Evolutionary conservation across 768 basidiomycete species (phyloP).

Genomic region (Jaapia argillacea): DNA sequence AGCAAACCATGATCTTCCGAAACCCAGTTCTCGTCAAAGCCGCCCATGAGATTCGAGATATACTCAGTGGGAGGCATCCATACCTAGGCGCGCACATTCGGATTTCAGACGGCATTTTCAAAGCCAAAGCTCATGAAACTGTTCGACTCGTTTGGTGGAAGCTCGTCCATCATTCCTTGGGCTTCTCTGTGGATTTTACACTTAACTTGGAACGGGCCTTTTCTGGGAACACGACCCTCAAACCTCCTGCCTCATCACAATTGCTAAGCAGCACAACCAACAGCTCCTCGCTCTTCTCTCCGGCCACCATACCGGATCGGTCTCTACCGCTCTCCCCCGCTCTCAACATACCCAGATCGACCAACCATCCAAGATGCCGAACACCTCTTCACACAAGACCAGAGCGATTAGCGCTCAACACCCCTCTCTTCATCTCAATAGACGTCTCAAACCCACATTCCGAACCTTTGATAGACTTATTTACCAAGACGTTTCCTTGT

Average conservation of each 20-base stretch:
- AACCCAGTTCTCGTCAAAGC: conserved; percentile 36
- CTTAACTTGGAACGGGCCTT: conserved; percentile 25
- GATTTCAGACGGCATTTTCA: conserved; percentile 59
- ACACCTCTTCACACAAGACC: conserved; percentile 23
- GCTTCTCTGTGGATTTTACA: too few relatives aligned
- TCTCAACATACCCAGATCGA: too few relatives aligned
- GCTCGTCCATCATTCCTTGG: conserved; percentile 40
- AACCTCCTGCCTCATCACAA: conserved; percentile 1
- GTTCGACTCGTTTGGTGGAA: conserved; percentile 44
- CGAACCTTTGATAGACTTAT: conserved; percentile 32
- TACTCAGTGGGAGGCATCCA: conserved; percentile 25
- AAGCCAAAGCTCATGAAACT: conserved; percentile 27
- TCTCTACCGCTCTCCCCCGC: too few relatives aligned
- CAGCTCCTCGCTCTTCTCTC: too few relatives aligned
- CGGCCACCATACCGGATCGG: too few relatives aligned
- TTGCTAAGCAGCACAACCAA: too few relatives aligned
- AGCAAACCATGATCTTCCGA: conserved; percentile 46
- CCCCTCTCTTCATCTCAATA: conserved; percentile 58
- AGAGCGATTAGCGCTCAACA: conserved; percentile 33
- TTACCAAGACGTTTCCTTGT: conserved; percentile 54
- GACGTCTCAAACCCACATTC: conserved; percentile 33
- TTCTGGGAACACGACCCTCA: conserved; percentile 16
- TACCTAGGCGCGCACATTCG: conserved; percentile 64
- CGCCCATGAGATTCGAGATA: conserved; percentile 26
- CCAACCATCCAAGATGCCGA: conserved; percentile 26